A percentile compares a stretch with the other conserved stretches of the same genome.
phyloP scores from a whole-genome alignment of 2,329 filamentous ascomycete genomes.

The Plenodomus lindquistii region DNA sequence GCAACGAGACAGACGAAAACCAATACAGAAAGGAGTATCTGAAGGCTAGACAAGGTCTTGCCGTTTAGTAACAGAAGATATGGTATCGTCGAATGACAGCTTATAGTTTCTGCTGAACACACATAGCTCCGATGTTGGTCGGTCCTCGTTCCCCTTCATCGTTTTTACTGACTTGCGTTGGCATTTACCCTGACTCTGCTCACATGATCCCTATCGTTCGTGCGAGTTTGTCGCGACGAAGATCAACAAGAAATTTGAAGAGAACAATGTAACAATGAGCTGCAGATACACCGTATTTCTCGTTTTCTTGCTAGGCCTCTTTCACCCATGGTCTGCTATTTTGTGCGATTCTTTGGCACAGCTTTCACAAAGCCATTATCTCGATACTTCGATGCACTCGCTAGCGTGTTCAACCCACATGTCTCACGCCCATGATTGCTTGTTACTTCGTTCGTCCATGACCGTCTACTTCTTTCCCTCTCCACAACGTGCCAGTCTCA shows the following conservation, averaged over 20 bases:
- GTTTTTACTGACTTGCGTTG: no score
- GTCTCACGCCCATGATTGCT: not conserved
- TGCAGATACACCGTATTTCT: not conserved
- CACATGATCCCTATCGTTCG: not conserved
- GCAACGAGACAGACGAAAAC: slow-evolving; percentile 76
- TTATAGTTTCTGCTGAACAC: not conserved
- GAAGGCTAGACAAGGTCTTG: slow-evolving; percentile 24
- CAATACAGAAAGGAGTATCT: slow-evolving; percentile 79
- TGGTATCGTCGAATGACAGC: not conserved
- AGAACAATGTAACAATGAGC: not conserved
- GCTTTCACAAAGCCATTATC: not conserved
- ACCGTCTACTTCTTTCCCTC: not conserved
- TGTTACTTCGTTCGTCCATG: not conserved
- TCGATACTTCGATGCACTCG: not conserved
- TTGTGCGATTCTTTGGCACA: not conserved
- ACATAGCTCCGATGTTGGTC: no score
- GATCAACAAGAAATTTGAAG: not conserved
- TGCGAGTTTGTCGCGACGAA: not conserved
- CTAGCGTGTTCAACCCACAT: no score
- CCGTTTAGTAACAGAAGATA: slow-evolving; percentile 6
- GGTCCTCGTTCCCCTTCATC: no score
- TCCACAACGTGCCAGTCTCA: not conserved
- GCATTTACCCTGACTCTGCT: not conserved
- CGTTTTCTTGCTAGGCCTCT: not conserved
- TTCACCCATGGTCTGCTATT: not conserved